Evolutionary conservation across 129 eudicot genomes (phyloP), one percentile per base, ranked within the genome.

Genomic region (Chrysanthemum makinoi): DNA sequence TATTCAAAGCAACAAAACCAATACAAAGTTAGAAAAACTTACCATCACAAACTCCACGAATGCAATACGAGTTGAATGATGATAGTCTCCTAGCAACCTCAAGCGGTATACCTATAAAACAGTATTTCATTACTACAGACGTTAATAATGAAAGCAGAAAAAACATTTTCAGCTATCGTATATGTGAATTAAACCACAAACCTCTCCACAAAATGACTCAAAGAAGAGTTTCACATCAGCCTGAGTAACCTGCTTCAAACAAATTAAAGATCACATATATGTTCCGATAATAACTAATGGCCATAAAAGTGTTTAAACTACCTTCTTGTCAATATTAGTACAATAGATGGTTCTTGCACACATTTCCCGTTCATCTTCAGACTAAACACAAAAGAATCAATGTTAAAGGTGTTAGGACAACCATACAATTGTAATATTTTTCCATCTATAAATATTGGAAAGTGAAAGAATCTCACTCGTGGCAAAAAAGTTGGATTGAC

Each of bases 401-500:
- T 39, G 10, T 0, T 18, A 19, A 66, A 15, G 65, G 65, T 28
- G 51, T 43, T 17, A 62, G 35, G 22, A 70, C 46, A 70, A 49
- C 39, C 56, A 51, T 28, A 50, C 56, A 33, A 57, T 18, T 28
- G 16, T 65, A 48, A 52, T 0, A 53, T 6, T 28, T 49, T 51
- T 26, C 39, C 12, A 61, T 19, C 19, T 20, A 12, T 5, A 58
- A 30, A 63, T 66, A 16, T 30, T 70, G 1, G 30, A 70, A 70
- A 67, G 52, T 18, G 62, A 62, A 43, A n/a, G 54, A 69, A 68
- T 44, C 94, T 81, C 72, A 95, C 99, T 62, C 89, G 80, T 9
- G 99, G 99, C 79, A 95, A 82, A 78, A 84, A 95, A 2, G 99
- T 95, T 30, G 99, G 99, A 78, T 95, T 95, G 14, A 94, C 98